Percentiles rank a stretch among this genome's conserved stretches.
Conservation (phyloP, 805 yeast species). For the Wickerhamiella qilinensis region DNA sequence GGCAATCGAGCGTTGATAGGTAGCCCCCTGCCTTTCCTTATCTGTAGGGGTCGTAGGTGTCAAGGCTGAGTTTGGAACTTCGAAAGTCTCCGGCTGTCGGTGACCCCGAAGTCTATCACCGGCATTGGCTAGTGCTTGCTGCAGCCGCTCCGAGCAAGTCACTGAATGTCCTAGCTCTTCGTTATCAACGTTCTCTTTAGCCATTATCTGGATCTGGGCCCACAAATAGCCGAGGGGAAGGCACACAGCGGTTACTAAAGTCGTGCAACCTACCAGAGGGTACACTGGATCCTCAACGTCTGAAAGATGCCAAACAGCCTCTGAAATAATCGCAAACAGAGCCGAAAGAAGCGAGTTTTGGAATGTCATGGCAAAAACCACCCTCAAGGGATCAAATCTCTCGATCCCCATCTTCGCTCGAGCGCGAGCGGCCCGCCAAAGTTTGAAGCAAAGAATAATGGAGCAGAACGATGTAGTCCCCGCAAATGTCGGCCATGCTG, state of each 20-base stretch:
- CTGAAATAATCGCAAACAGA: slow-evolving; percentile 24
- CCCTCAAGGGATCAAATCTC: slow-evolving; percentile 72
- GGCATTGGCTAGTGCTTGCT: too few relatives aligned
- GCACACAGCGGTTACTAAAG: slow-evolving; percentile 9
- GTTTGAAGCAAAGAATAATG: slow-evolving; percentile 43
- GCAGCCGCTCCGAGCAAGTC: too few relatives aligned
- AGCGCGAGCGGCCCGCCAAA: slow-evolving; percentile 49
- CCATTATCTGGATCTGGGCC: slow-evolving; percentile 10
- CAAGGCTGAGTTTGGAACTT: too few relatives aligned
- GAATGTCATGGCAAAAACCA: slow-evolving; percentile 59
- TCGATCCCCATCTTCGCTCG: slow-evolving; percentile 63
- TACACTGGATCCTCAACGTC: background rate
- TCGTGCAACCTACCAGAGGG: background rate
- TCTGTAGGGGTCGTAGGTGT: too few relatives aligned
- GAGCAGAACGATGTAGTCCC: slow-evolving; percentile 51
- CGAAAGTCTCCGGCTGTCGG: too few relatives aligned
- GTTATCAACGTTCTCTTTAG: too few relatives aligned
- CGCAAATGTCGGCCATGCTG: slow-evolving; percentile 40
- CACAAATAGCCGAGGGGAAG: slow-evolving; percentile 16
- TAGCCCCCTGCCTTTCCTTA: too few relatives aligned
- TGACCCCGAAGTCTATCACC: too few relatives aligned
- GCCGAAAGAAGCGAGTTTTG: slow-evolving; percentile 78
- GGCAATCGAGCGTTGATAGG: too few relatives aligned
- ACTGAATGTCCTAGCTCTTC: background rate
- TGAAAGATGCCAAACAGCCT: too few relatives aligned